phyloP scores from a whole-genome alignment of 352 stramenopile genomes.

The Pythium brachiatum region DNA sequence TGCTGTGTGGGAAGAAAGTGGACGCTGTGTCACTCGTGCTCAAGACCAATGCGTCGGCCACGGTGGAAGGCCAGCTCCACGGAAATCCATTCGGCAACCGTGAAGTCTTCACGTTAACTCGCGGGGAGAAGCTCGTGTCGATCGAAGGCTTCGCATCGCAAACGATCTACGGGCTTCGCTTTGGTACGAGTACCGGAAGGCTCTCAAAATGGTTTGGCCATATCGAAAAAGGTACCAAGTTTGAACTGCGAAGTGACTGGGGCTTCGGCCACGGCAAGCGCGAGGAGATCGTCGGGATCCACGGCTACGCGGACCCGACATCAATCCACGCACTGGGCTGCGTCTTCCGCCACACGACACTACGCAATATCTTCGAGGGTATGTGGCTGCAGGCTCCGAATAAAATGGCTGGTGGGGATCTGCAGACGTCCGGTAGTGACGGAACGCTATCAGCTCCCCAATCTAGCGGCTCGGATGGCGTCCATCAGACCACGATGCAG shows the following conservation, averaged over 20 bases:
- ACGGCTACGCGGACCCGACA: constrained; percentile 57
- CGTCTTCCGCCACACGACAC: constrained; percentile 60
- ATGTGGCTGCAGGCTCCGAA: constrained; percentile 51
- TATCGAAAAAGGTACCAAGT: constrained; percentile 63
- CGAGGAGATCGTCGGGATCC: constrained; percentile 73
- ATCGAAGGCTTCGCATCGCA: constrained; percentile 77
- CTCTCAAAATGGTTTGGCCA: constrained; percentile 80
- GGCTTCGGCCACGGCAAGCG: constrained; percentile 22
- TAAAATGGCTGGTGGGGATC: background rate
- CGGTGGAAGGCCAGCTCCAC: constrained; percentile 46
- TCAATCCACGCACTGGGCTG: constrained; percentile 66
- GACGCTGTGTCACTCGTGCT: constrained; percentile 62
- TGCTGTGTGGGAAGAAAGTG: constrained; percentile 74
- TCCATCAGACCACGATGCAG: background rate
- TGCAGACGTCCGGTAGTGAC: background rate
- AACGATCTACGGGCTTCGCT: constrained; percentile 63
- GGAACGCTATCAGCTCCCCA: background rate
- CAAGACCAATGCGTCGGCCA: constrained; percentile 47
- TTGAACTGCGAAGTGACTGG: constrained; percentile 61
- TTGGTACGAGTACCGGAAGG: constrained; percentile 49
- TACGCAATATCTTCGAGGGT: constrained; percentile 78
- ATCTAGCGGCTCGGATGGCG: background rate
- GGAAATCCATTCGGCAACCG: constrained; percentile 71
- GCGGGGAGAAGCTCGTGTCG: constrained; percentile 54
- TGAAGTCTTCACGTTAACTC: constrained; percentile 52